Conservation (phyloP, 352 stramenopile genomes). For the Globisporangium alternatum region DNA sequence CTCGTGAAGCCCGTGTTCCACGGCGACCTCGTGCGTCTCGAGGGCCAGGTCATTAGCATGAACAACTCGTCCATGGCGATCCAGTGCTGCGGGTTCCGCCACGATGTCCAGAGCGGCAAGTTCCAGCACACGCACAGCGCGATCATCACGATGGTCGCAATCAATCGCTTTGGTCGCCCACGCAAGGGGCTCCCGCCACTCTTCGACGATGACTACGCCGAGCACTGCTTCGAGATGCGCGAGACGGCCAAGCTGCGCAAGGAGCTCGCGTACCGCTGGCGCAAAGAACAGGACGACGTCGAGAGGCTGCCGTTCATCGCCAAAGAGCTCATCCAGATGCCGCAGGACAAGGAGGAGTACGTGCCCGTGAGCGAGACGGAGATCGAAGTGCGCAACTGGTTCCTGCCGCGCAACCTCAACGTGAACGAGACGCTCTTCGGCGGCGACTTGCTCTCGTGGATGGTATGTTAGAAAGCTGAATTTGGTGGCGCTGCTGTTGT, state of each 20-base stretch:
- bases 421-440: constrained; percentile 71
- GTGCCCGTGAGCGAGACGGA: constrained; percentile 54
- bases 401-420: constrained; percentile 69
- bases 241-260: constrained; percentile 35
- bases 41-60: constrained; percentile 47
- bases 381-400: constrained; percentile 70
- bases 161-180: constrained; percentile 44
- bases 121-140: constrained; percentile 58
- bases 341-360: constrained; percentile 37
- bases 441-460: constrained; percentile 60
- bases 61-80: constrained; percentile 54
- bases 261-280: constrained; percentile 38
- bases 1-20: constrained; percentile 54
- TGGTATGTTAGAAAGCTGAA: constrained; percentile 23
- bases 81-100: constrained; percentile 46
- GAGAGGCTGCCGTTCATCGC: constrained; percentile 38
- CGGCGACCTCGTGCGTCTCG: constrained; percentile 48
- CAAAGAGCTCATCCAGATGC: constrained; percentile 26
- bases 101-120: constrained; percentile 31
- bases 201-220: constrained; percentile 33
- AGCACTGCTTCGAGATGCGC: constrained; percentile 45
- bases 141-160: constrained; percentile 64
- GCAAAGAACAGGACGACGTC: constrained; percentile 40
- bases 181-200: constrained; percentile 39
- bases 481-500: not conserved